These are phyloP conservation scores for Cadophora sp. DNA, from an alignment of 2,329 filamentous ascomycete genomes.

Conservation along the genomic window DNA sequence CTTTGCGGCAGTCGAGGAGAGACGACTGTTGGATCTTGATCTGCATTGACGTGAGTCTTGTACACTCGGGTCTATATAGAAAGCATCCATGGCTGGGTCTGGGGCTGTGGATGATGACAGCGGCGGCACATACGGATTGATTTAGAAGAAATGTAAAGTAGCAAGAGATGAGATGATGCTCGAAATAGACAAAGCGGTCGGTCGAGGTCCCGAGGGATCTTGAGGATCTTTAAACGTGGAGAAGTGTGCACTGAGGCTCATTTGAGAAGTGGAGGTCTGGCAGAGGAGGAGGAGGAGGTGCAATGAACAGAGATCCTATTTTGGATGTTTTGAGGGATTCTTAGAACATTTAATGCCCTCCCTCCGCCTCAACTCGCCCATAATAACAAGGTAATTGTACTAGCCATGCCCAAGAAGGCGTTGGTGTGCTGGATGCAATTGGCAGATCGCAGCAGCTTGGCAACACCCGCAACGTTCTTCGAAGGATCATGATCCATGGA, in stretches of 20 bases:
- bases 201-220: constrained; percentile 22
- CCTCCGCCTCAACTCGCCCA: constrained; percentile 39
- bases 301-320: constrained; percentile 40
- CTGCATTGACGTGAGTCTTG: constrained; percentile 44
- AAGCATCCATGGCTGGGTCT: constrained; percentile 40
- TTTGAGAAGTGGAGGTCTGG: constrained; percentile 32
- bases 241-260: constrained; percentile 32
- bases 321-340: constrained; percentile 40
- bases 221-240: constrained; percentile 37
- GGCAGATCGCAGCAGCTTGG: constrained; percentile 27
- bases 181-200: constrained; percentile 38
- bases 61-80: constrained; percentile 42
- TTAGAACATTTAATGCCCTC: constrained; percentile 38
- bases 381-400: constrained; percentile 40
- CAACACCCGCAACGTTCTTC: constrained; percentile 3
- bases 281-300: neutral
- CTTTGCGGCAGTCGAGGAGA: constrained; percentile 41
- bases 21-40: constrained; percentile 43
- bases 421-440: constrained; percentile 22
- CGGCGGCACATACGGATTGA: constrained; percentile 41
- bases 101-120: constrained; percentile 42
- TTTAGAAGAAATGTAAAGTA: constrained; percentile 29
- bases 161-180: constrained; percentile 26
- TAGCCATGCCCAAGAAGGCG: constrained; percentile 21
- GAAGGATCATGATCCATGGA: constrained; percentile 16